These are phyloP conservation scores for Wolfiporia cocos DNA, from an alignment of 1,284 basidiomycete genomes.

Conservation along the genomic window DNA sequence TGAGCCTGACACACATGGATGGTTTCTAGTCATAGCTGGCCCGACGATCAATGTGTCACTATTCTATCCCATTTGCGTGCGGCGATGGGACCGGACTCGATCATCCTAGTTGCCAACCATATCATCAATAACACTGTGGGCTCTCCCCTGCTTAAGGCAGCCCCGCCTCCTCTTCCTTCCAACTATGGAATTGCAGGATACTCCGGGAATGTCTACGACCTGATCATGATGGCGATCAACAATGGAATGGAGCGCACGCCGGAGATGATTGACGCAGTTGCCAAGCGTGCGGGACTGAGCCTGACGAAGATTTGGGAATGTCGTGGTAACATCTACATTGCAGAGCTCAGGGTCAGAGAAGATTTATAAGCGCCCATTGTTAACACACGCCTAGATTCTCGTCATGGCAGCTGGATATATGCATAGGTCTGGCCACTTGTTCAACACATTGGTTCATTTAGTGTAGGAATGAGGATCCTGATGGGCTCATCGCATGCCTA, in stretches of 20 bases:
- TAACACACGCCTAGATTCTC: no score
- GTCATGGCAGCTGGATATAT: no score
- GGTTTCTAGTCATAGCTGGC: slow-evolving; percentile 8
- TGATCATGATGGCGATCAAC: slow-evolving; percentile 5
- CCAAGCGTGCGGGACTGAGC: slow-evolving; percentile 1
- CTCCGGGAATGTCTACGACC: slow-evolving; percentile 5
- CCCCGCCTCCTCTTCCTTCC: slow-evolving; percentile 8
- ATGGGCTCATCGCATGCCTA: no score
- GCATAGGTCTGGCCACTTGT: no score
- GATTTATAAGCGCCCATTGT: no score
- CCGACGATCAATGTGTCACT: slow-evolving; percentile 6
- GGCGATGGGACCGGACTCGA: slow-evolving; percentile 5
- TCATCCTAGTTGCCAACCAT: slow-evolving; percentile 5
- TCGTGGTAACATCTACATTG: slow-evolving; percentile 1
- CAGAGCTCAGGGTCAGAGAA: slow-evolving; percentile 6
- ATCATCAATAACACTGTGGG: slow-evolving; percentile 7
- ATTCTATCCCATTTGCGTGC: slow-evolving; percentile 7
- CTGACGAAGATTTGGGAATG: slow-evolving; percentile 5
- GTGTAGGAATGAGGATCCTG: no score
- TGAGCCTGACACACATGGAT: background rate
- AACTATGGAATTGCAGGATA: slow-evolving; percentile 7
- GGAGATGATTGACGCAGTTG: background rate
- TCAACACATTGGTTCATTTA: no score
- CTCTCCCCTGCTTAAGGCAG: background rate
- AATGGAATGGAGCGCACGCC: slow-evolving; percentile 9